phyloP scores from a whole-genome alignment of 2,329 filamentous ascomycete species.

The Aspergillus hiratsukae region DNA sequence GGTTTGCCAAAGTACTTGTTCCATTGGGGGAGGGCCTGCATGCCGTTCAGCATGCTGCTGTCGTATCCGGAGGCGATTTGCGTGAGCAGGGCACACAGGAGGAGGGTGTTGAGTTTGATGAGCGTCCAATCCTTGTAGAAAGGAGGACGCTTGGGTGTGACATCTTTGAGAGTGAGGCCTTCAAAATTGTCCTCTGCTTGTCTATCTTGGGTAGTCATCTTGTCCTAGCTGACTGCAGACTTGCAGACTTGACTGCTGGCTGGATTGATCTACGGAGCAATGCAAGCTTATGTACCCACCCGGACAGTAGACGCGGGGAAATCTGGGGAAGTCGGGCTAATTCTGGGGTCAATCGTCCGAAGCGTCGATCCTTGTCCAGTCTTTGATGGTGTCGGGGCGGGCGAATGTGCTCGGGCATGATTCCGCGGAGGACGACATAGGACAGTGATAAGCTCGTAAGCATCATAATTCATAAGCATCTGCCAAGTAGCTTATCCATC shows the following conservation, averaged over 20 bases:
- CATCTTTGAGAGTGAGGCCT: constrained; percentile 10
- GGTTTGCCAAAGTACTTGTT: constrained; percentile 28
- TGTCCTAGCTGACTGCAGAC: not conserved
- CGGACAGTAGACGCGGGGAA: not conserved
- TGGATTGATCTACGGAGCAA: no score
- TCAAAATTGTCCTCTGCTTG: constrained; percentile 2
- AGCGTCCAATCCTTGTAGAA: constrained; percentile 8
- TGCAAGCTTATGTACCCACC: not conserved
- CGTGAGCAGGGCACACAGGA: constrained; percentile 17
- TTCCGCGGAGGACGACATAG: not conserved
- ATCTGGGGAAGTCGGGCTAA: not conserved
- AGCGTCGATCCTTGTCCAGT: not conserved
- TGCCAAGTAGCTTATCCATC: not conserved
- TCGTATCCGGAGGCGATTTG: constrained; percentile 45
- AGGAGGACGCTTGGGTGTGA: constrained; percentile 8
- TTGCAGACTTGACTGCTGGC: no score
- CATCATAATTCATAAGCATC: no score
- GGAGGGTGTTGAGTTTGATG: constrained; percentile 14
- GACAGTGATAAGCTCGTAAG: not conserved
- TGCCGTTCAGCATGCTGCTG: constrained; percentile 47
- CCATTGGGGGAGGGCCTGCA: constrained; percentile 44
- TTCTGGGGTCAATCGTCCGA: not conserved
- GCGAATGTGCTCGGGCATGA: not conserved
- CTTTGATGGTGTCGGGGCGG: not conserved
- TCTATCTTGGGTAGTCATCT: not conserved